These are phyloP conservation scores for Ballota nigra DNA, from an alignment of 257 asterid genomes.

Conservation along the genomic window DNA sequence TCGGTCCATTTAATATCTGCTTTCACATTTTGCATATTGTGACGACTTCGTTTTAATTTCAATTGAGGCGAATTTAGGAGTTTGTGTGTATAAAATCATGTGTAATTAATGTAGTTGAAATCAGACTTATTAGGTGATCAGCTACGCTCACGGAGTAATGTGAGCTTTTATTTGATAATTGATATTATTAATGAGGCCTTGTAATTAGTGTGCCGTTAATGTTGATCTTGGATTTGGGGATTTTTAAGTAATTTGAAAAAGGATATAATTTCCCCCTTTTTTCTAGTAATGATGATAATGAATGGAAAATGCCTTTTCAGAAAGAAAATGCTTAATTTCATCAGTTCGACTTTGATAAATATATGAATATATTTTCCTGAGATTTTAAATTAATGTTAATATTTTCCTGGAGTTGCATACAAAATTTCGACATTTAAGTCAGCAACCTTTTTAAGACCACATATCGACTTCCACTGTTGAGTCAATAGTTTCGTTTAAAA, in stretches of 20 bases:
- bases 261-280: not conserved
- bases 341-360: too few relatives aligned
- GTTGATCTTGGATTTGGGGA: not conserved
- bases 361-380: too few relatives aligned
- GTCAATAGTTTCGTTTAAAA: too few relatives aligned
- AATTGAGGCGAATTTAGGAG: not conserved
- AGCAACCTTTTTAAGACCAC: too few relatives aligned
- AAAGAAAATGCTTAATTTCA: too few relatives aligned
- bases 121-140: not conserved
- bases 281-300: not conserved
- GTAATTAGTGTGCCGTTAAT: not conserved
- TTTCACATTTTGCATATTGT: too few relatives aligned
- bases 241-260: not conserved
- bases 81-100: not conserved
- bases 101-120: not conserved
- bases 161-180: conserved; percentile 9
- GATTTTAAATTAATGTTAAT: too few relatives aligned
- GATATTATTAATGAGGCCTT: not conserved
- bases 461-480: too few relatives aligned
- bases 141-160: not conserved
- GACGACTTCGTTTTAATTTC: not conserved
- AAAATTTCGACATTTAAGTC: too few relatives aligned
- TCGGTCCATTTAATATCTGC: too few relatives aligned
- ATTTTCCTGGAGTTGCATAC: too few relatives aligned
- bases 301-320: too few relatives aligned